Percentiles rank a stretch among this genome's conserved stretches.
These are phyloP conservation scores for Naganishia friedmannii DNA, from an alignment of 768 basidiomycete genomes.

Conservation along the genomic window DNA sequence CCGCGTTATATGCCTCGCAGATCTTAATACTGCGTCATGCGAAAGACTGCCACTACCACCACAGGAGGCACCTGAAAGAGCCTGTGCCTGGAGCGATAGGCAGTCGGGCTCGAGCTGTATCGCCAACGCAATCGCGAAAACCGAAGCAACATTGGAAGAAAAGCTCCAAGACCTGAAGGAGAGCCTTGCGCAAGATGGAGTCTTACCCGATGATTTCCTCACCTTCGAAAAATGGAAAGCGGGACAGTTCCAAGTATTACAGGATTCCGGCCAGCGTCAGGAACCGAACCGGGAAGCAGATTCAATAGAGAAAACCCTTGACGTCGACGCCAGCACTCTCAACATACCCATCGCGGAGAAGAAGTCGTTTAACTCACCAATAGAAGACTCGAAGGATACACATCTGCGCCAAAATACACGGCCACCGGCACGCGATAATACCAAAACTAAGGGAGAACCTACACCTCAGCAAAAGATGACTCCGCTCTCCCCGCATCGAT, in stretches of 20 bases:
- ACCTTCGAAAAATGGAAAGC: slow-evolving; percentile 24
- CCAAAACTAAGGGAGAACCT: slow-evolving; percentile 8
- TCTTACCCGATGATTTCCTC: slow-evolving; percentile 15
- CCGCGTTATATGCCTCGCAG: slow-evolving; percentile 1
- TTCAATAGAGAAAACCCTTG: not conserved
- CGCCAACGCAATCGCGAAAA: slow-evolving; percentile 8
- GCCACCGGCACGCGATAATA: not conserved
- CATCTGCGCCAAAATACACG: not conserved
- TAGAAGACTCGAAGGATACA: not conserved
- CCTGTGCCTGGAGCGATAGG: not conserved
- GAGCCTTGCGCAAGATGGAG: slow-evolving; percentile 16
- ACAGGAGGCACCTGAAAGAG: not conserved
- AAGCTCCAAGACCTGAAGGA: slow-evolving; percentile 13
- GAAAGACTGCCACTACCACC: slow-evolving; percentile 5
- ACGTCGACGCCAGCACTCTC: not conserved
- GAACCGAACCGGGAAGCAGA: not conserved
- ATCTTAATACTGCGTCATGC: slow-evolving; percentile 11
- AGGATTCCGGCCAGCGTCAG: not conserved
- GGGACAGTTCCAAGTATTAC: slow-evolving; percentile 18
- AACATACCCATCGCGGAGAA: not conserved
- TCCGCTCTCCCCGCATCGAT: slow-evolving; percentile 58
- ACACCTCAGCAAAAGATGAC: slow-evolving; percentile 25
- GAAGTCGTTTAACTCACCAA: not conserved
- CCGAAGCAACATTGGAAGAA: slow-evolving; percentile 23
- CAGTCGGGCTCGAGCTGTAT: slow-evolving; percentile 12